Conservation (phyloP, 2,329 filamentous ascomycete species). For the Hysterium pulicare region DNA sequence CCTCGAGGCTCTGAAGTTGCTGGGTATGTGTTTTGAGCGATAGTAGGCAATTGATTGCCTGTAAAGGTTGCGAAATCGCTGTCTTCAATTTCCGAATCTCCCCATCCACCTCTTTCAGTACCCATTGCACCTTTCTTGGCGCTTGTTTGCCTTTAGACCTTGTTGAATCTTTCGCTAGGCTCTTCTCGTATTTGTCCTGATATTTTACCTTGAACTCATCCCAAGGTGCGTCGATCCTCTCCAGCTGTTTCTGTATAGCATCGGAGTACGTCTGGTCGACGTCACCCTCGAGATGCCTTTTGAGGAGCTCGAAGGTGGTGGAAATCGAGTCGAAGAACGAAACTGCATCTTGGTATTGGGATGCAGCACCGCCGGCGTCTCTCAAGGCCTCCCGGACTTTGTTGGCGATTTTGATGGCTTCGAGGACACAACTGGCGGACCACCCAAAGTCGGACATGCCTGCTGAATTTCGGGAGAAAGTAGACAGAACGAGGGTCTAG, state of each 20-base stretch:
- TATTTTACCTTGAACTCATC: slow-evolving; percentile 2
- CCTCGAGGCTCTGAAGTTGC: not conserved
- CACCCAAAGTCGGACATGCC: slow-evolving; percentile 10
- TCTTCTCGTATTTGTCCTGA: slow-evolving; percentile 6
- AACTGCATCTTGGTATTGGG: slow-evolving; percentile 7
- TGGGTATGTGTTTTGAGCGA: not conserved
- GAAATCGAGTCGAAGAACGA: slow-evolving; percentile 5
- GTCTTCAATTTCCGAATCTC: slow-evolving; percentile 2
- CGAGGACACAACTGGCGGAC: slow-evolving; percentile 10
- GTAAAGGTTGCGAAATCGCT: slow-evolving; percentile 3
- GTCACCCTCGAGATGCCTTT: slow-evolving; percentile 2
- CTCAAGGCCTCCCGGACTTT: slow-evolving; percentile 9
- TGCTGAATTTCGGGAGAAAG: too few species aligned
- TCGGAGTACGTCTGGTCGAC: slow-evolving; percentile 1
- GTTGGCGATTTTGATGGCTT: slow-evolving; percentile 10
- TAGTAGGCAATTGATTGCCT: slow-evolving; percentile 3
- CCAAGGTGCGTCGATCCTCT: slow-evolving; percentile 5
- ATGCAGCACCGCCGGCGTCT: slow-evolving; percentile 7
- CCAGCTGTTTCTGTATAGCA: slow-evolving; percentile 6
- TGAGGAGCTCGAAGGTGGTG: slow-evolving; percentile 5
- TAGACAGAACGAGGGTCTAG: too few species aligned
- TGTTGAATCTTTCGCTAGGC: slow-evolving; percentile 3
- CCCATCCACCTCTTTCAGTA: slow-evolving; percentile 7
- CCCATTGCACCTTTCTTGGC: slow-evolving; percentile 8
- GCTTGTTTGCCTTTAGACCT: slow-evolving; percentile 7